Evolutionary conservation across 192 early-diverging fungal genomes (phyloP).

Genomic region (Coemansia sp.): DNA sequence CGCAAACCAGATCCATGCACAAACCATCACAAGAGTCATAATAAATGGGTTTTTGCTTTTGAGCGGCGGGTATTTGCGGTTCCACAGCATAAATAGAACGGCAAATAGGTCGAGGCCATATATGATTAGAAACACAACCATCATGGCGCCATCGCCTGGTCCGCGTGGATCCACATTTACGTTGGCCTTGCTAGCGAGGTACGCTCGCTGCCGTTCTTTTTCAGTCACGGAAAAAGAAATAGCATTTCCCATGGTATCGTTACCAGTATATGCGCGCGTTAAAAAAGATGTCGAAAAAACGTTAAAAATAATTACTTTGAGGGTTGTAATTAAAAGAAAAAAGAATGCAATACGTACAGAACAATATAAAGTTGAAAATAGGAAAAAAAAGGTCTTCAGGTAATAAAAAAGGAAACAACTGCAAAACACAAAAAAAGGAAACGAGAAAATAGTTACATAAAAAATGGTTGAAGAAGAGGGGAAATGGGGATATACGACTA

Average conservation of each 20-base stretch:
- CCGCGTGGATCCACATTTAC: slow-evolving; percentile 26
- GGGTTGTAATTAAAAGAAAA: too few species aligned
- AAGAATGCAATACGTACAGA: neutral
- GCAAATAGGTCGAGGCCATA: slow-evolving; percentile 24
- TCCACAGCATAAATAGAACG: slow-evolving; percentile 21
- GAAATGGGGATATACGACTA: too few species aligned
- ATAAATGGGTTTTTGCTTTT: slow-evolving; percentile 41
- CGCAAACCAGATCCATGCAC: slow-evolving; percentile 25
- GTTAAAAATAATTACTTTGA: too few species aligned
- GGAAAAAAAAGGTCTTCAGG: neutral
- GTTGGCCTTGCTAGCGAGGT: neutral
- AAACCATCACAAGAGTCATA: slow-evolving; percentile 17
- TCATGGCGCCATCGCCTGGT: slow-evolving; percentile 16
- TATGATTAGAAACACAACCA: slow-evolving; percentile 10
- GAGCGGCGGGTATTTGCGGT: slow-evolving; percentile 42
- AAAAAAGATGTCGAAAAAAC: neutral
- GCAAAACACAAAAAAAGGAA: too few species aligned
- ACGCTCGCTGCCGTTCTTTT: slow-evolving; percentile 17
- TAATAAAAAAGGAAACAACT: too few species aligned
- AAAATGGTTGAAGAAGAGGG: too few species aligned
- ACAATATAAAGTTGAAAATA: neutral
- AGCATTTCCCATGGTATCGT: slow-evolving; percentile 17
- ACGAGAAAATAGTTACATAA: too few species aligned
- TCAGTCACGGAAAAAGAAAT: slow-evolving; percentile 25
- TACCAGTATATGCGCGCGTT: neutral